Percentiles rank a stretch among this genome's conserved stretches.
phyloP scores from a whole-genome alignment of 1,284 basidiomycete species.

The Ustilago hordei region DNA sequence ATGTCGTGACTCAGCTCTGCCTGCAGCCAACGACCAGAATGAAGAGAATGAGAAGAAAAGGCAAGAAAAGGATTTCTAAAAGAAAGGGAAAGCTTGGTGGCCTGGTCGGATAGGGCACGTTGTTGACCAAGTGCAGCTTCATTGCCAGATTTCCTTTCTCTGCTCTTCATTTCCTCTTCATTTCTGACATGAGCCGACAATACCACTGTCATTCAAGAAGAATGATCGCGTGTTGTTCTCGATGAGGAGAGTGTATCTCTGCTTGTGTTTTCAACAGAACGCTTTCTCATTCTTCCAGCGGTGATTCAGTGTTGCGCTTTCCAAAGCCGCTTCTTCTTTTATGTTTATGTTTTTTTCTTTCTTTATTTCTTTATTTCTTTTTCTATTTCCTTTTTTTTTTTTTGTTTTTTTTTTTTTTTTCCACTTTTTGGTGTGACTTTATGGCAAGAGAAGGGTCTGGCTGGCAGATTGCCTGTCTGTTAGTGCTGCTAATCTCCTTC shows the following conservation, averaged over 20 bases:
- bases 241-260: not conserved
- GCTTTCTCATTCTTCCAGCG: not conserved
- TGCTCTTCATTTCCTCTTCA: not conserved
- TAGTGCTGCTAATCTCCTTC: not conserved
- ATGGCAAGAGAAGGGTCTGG: not conserved
- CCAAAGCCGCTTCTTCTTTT: slow-evolving; percentile 7
- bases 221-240: not conserved
- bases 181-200: slow-evolving; percentile 3
- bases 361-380: not conserved
- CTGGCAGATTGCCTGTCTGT: not conserved
- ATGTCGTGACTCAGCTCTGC: not conserved
- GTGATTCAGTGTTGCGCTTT: not conserved
- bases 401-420: not conserved
- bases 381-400: not conserved
- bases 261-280: not conserved
- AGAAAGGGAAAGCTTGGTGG: not conserved
- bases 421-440: slow-evolving; percentile 2
- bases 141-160: not conserved
- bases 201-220: not conserved
- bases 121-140: too few species aligned
- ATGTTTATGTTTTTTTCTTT: not conserved
- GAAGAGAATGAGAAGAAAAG: not conserved
- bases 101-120: not conserved
- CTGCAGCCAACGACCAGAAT: not conserved
- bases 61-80: not conserved